A percentile compares a stretch with the other conserved stretches of the same genome.
phyloP scores from a whole-genome alignment of 345 rosid species.

The Arabidopsis arenosa region DNA sequence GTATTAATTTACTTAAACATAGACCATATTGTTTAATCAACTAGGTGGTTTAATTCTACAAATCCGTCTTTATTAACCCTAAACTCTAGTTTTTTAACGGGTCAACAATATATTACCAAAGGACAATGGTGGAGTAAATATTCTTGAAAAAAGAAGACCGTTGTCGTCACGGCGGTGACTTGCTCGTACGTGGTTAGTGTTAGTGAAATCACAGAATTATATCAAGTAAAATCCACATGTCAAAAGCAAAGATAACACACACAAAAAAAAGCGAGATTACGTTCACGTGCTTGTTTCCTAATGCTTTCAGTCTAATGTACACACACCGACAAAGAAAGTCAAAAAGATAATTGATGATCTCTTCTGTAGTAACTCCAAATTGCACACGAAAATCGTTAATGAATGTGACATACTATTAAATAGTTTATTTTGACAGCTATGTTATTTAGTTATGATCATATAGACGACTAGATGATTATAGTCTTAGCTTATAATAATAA shows the following conservation, averaged over 20 bases:
- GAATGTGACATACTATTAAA: slow-evolving; percentile 3
- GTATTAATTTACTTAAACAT: background rate
- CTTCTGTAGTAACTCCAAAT: slow-evolving; percentile 26
- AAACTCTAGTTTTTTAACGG: background rate
- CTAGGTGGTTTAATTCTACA: background rate
- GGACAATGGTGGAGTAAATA: slow-evolving; percentile 27
- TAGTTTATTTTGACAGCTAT: background rate
- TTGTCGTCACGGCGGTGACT: slow-evolving; percentile 59
- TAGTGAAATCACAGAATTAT: too few relatives aligned
- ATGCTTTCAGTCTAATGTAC: slow-evolving; percentile 38
- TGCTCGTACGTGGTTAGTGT: slow-evolving; percentile 11
- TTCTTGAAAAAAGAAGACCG: slow-evolving; percentile 41
- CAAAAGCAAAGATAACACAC: slow-evolving; percentile 20
- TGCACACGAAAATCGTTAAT: background rate
- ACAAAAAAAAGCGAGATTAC: slow-evolving; percentile 26
- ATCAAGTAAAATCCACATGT: slow-evolving; percentile 46
- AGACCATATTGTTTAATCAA: too few relatives aligned
- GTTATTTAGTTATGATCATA: slow-evolving; percentile 4
- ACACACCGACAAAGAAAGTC: slow-evolving; percentile 42
- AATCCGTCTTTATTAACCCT: background rate
- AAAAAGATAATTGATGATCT: slow-evolving; percentile 27
- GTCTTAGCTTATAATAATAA: slow-evolving; percentile 20
- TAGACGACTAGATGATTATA: slow-evolving; percentile 3
- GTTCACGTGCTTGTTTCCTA: slow-evolving; percentile 42
- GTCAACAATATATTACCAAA: background rate